Evolutionary conservation across 2,329 filamentous ascomycete genomes (phyloP), one percentile per base, ranked within the genome.

Genomic region (Scedosporium apiospermum): DNA sequence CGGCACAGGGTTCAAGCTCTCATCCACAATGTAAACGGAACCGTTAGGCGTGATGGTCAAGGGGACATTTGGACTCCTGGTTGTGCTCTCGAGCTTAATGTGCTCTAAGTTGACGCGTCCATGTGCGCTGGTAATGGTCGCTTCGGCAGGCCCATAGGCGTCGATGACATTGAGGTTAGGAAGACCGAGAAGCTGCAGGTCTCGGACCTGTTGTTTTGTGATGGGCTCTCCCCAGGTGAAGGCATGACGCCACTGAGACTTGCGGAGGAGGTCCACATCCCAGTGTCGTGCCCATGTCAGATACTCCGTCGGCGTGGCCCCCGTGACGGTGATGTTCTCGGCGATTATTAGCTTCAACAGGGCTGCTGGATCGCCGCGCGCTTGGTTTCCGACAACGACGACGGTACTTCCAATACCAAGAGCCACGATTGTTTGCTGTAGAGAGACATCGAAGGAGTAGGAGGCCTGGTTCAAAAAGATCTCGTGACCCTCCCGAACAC

Each of bases 281-380:
- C 66, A 71, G 27, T 68, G 66, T 3, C 64, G 65, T 1, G 74
- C 57, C 73, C 69, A 74, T 27, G 57, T 66, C 4, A 64, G 49
- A 59, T 76, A 77, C 64, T 81, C 78, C 0, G 79, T 75, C 0
- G 78, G 77, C 1, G 74, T 77, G 1, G 70, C 72, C 3, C 65
- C 66, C 0, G 76, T 80, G 42, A 70, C 69, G 0, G 73, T 77
- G 34, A 82, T 68, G 1, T 65, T 58, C 6, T 77, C 64, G 0
- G 68, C n/a, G 0, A 46, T 53, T 5, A 82, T 77, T 16, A 78
- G 58, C 0, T 72, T 64, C 0, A 71, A 65, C 4, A 81, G 67
- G 3, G 66, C 70, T 0, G 67, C 41, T 0, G 77, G 70, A 65
- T 80, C 76, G 12, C 69, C 71, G 2, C 77, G 72, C 3, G 63